Evolutionary conservation across 2,329 filamentous ascomycete species (phyloP).

Genomic region (Fusarium falciforme): DNA sequence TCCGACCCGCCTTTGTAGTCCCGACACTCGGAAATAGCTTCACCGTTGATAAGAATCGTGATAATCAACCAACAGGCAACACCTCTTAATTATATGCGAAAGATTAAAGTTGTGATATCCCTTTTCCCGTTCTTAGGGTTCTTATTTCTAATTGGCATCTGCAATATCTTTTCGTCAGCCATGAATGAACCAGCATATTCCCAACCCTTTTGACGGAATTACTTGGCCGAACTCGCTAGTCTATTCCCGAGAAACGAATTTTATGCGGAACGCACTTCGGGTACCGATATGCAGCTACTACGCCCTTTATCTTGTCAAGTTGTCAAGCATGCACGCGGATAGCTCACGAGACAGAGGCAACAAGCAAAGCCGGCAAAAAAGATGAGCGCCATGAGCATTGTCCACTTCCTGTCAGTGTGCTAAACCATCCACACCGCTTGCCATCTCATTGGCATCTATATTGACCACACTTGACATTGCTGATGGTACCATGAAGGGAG

Average conservation of each 20-base stretch:
- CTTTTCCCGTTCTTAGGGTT: rapidly evolving
- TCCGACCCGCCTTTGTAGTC: not conserved
- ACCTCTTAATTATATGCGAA: not conserved
- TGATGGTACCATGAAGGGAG: not conserved
- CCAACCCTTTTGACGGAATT: not conserved
- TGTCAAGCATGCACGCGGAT: not conserved
- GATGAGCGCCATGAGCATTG: not conserved
- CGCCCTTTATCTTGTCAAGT: not conserved
- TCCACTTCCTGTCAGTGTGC: too few species aligned
- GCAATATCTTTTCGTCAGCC: not conserved
- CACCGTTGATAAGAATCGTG: not conserved
- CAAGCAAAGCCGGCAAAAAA: not conserved
- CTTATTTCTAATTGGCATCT: not conserved
- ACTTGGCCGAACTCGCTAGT: not conserved
- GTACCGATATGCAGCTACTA: not conserved
- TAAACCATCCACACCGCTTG: too few species aligned
- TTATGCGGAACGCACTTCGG: not conserved
- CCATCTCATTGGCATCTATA: not conserved
- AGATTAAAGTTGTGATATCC: rapidly evolving
- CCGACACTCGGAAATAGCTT: not conserved
- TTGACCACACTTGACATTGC: not conserved
- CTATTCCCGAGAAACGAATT: not conserved
- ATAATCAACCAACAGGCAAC: not conserved
- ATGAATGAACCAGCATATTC: not conserved
- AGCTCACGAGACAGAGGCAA: not conserved